Evolutionary conservation across 805 yeast genomes (phyloP).

Genomic region (Nakazawaea populi): DNA sequence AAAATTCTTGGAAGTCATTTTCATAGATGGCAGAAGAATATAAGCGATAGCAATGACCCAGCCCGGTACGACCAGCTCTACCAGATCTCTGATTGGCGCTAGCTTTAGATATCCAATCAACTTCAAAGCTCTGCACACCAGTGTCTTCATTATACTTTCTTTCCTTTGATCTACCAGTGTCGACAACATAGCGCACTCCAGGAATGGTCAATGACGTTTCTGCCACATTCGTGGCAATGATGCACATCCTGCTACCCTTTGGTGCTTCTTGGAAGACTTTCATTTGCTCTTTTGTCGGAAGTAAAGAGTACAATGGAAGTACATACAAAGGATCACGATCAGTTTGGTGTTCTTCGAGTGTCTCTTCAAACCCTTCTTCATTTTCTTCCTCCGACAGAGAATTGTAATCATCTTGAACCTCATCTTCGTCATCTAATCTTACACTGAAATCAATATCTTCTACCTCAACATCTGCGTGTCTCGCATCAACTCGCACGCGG

Average conservation of each 20-base stretch:
- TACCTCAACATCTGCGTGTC: slow-evolving; percentile 68
- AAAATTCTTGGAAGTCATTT: slow-evolving; percentile 74
- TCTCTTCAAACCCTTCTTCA: slow-evolving; percentile 70
- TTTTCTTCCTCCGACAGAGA: slow-evolving; percentile 48
- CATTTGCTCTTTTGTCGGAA: slow-evolving; percentile 95
- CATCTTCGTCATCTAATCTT: slow-evolving; percentile 30
- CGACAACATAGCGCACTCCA: slow-evolving; percentile 89
- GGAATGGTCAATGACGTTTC: slow-evolving; percentile 97
- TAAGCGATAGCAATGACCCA: slow-evolving; percentile 93
- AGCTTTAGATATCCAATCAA: slow-evolving; percentile 92
- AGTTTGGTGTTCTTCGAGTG: slow-evolving; percentile 63
- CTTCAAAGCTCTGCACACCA: slow-evolving; percentile 88
- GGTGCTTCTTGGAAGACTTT: slow-evolving; percentile 87
- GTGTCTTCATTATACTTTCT: slow-evolving; percentile 74
- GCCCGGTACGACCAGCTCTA: slow-evolving; percentile 90
- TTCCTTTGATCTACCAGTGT: slow-evolving; percentile 91
- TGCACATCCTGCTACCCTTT: slow-evolving; percentile 76
- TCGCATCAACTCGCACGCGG: slow-evolving; percentile 45
- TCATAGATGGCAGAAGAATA: slow-evolving; percentile 94
- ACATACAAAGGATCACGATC: slow-evolving; percentile 80
- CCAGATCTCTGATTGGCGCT: slow-evolving; percentile 94
- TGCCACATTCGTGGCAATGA: slow-evolving; percentile 96
- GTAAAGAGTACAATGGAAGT: slow-evolving; percentile 82
- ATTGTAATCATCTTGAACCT: slow-evolving; percentile 33
- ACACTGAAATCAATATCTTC: slow-evolving; percentile 83